Percentiles rank a stretch among this genome's conserved stretches.
phyloP scores from a whole-genome alignment of 2,329 filamentous ascomycete species.

The Fusarium kyushuense region DNA sequence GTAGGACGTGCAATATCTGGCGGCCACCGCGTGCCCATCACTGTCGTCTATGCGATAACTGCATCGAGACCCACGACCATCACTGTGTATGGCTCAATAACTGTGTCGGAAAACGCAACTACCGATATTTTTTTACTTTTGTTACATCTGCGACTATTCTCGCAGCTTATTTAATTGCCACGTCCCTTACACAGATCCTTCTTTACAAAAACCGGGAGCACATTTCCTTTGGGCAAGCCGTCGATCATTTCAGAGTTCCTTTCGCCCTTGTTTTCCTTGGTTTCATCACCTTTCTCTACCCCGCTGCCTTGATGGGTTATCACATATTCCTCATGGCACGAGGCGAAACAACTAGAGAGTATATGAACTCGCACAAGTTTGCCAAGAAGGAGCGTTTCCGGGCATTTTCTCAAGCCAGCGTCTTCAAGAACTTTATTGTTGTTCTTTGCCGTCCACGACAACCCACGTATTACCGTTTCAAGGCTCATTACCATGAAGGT shows the following conservation, averaged over 20 bases:
- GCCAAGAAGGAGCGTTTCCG: conserved; percentile 90
- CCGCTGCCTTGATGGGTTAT: conserved; percentile 84
- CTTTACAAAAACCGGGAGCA: conserved; percentile 74
- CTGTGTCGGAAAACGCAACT: conserved; percentile 95
- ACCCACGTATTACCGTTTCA: conserved; percentile 91
- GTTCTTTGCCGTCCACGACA: conserved; percentile 86
- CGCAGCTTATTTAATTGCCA: conserved; percentile 78
- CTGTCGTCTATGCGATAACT: conserved; percentile 96
- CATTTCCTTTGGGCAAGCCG: conserved; percentile 75
- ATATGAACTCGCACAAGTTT: conserved; percentile 96
- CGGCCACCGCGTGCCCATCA: conserved; percentile 95
- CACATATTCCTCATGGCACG: conserved; percentile 91
- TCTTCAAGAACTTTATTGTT: conserved; percentile 81
- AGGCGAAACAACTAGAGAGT: conserved; percentile 95
- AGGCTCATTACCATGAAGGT: conserved; percentile 78
- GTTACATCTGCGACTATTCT: conserved; percentile 83
- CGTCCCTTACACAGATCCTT: conserved; percentile 83
- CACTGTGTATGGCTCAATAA: conserved; percentile 99
- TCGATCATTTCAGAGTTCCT: conserved; percentile 78
- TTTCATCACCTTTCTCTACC: conserved; percentile 80
- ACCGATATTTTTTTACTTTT: conserved; percentile 97
- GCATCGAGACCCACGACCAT: conserved; percentile 96
- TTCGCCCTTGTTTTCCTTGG: conserved; percentile 92
- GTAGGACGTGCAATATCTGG: conserved; percentile 98
- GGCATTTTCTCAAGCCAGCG: conserved; percentile 84